Conservation (phyloP, 2,329 filamentous ascomycete genomes). For the Alternaria brassicicola region DNA sequence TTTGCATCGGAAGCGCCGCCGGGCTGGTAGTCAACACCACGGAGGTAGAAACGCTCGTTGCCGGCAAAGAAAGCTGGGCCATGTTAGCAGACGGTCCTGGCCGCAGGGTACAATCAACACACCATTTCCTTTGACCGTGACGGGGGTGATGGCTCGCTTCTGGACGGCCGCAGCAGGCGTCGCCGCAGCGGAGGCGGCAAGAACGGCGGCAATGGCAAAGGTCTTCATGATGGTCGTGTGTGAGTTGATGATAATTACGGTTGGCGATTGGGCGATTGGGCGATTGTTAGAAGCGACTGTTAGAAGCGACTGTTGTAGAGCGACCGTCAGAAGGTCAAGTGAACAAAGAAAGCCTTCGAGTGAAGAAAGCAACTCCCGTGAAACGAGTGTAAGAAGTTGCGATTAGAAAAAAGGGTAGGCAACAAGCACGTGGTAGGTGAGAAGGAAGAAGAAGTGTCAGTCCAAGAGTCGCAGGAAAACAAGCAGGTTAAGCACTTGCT, state of each 20-base stretch:
- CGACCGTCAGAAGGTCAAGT: conserved; percentile 1
- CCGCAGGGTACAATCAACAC: conserved; percentile 27
- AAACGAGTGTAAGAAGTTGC: conserved; percentile 22
- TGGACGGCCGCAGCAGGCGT: conserved; percentile 42
- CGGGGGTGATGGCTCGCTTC: conserved; percentile 57
- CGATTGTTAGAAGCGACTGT: neutral
- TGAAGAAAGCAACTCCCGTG: conserved; percentile 9
- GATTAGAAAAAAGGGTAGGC: conserved; percentile 9
- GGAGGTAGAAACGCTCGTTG: conserved; percentile 65
- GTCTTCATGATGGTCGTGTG: conserved; percentile 58
- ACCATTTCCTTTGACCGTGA: conserved; percentile 69
- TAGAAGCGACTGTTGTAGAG: neutral
- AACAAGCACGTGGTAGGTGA: neutral
- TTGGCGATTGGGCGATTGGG: conserved; percentile 2
- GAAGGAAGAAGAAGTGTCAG: neutral
- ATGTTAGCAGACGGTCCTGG: conserved; percentile 26
- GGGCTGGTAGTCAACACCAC: conserved; percentile 70
- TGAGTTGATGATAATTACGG: conserved; percentile 15
- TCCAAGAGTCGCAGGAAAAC: neutral
- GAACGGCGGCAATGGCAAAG: conserved; percentile 53
- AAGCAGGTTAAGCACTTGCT: conserved; percentile 8
- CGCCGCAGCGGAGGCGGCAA: conserved; percentile 56
- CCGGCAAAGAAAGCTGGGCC: conserved; percentile 65
- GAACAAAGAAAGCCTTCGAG: neutral
- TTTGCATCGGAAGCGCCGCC: conserved; percentile 66